Evolutionary conservation across 2,329 filamentous ascomycete species (phyloP).

Genomic region (Coniella vitis): DNA sequence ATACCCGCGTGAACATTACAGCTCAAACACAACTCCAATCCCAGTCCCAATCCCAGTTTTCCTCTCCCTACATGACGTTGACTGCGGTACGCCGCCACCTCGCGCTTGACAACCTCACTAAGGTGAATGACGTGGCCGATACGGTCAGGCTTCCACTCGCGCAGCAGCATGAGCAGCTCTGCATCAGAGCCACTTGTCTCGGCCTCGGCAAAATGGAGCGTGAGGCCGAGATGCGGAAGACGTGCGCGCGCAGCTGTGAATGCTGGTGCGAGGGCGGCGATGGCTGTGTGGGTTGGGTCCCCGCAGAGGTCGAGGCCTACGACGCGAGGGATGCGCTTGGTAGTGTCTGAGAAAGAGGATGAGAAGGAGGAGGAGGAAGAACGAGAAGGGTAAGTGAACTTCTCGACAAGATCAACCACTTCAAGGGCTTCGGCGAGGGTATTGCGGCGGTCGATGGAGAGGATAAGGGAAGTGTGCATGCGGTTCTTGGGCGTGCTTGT

Average conservation of each 20-base stretch:
- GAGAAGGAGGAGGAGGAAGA: too few species aligned
- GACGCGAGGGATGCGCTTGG: constrained; percentile 29
- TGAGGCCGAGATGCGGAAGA: constrained; percentile 50
- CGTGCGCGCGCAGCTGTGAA: constrained; percentile 48
- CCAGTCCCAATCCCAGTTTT: constrained; percentile 46
- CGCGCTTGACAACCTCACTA: constrained; percentile 48
- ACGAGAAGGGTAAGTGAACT: constrained; percentile 27
- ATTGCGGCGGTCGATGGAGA: constrained; percentile 66
- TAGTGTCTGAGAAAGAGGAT: too few species aligned
- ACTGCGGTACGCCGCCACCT: constrained; percentile 38
- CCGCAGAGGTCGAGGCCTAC: constrained; percentile 76
- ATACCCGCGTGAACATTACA: constrained; percentile 75
- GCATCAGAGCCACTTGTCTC: constrained; percentile 45
- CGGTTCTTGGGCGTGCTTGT: constrained; percentile 18
- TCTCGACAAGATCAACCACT: constrained; percentile 56
- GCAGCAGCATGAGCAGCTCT: constrained; percentile 59
- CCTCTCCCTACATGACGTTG: too few species aligned
- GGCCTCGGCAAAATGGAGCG: constrained; percentile 73
- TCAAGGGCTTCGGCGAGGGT: constrained; percentile 52
- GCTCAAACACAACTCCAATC: constrained; percentile 70
- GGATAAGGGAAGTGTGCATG: constrained; percentile 59
- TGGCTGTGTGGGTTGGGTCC: constrained; percentile 57
- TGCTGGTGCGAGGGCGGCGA: constrained; percentile 51
- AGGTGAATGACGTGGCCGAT: constrained; percentile 77
- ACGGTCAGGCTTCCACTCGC: constrained; percentile 55